Base-by-base conservation (phyloP, 2,329 filamentous ascomycete genomes). In the Exophiala xenobiotica region DNA sequence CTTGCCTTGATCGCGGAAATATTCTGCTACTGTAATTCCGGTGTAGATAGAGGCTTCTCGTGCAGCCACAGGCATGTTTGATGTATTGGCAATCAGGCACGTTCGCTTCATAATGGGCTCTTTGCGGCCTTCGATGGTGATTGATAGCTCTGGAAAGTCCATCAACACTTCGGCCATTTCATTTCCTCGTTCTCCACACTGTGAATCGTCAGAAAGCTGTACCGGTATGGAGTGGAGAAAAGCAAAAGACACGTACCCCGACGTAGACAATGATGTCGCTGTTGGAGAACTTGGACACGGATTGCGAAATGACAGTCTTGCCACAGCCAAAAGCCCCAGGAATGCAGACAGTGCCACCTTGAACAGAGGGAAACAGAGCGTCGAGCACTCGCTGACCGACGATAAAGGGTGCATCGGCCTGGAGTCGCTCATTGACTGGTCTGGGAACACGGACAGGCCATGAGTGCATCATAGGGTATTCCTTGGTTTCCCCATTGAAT, bases 51-150 rank as follows among this genome's bases (percentile, higher is more conserved):
- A 99, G 51, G 93, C 93, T 74, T 99, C 93, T 76, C 93, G 90
- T 56, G 93, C 93, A 59, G 93, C 93, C 67, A 99, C 93, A 57
- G 93, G 93, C 93, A 99, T 99, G 80, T 99, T 99, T 65, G 93
- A 99, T 37, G 93, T 99, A 76, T 99, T 99, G 71, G 93, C 93
- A 68, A 99, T 97, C 56, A 99, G 81, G 18, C 90, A 95, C 12
- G 93, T 99, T 71, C 93, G 92, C 83, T 99, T 99, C 93, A 99
- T 99, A 78, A 99, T 99, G 63, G 92, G 91, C 71, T 99, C 93
- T 74, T 92, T 87, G 68, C 92, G 90, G 64, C 93, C 93, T 37
- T 96, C 87, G 63, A 97, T 84, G 14, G 95, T 87, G 68, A 99
- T 99, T 41, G 88, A 88, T 61, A 99, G 88, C 81, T 97, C 91